These are phyloP conservation scores for Cercis canadensis DNA, from an alignment of 306 rosid species.

Conservation along the genomic window DNA sequence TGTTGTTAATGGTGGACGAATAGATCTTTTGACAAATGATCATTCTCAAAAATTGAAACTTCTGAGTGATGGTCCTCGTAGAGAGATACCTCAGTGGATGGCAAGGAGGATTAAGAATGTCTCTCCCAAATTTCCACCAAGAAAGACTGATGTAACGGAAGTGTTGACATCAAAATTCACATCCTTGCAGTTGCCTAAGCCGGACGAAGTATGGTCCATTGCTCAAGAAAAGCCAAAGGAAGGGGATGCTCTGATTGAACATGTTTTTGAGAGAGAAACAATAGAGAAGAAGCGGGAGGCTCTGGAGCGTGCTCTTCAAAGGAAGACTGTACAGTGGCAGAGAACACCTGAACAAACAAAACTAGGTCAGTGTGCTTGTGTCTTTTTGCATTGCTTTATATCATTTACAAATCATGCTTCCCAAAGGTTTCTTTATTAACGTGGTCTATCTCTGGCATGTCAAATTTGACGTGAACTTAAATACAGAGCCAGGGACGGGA, in stretches of 20 bases:
- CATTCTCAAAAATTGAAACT: slow-evolving; percentile 81
- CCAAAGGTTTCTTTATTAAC: slow-evolving; percentile 27
- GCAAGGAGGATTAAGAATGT: slow-evolving; percentile 70
- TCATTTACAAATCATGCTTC: slow-evolving; percentile 19
- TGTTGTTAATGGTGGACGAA: slow-evolving; percentile 75
- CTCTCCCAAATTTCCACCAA: slow-evolving; percentile 77
- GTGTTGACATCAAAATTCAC: slow-evolving; percentile 62
- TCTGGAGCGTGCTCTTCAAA: slow-evolving; percentile 58
- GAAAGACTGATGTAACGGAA: slow-evolving; percentile 63
- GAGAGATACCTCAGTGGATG: slow-evolving; percentile 88
- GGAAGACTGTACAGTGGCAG: slow-evolving; percentile 64
- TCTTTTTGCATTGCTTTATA: slow-evolving; percentile 33
- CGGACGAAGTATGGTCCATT: slow-evolving; percentile 77
- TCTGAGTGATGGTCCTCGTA: slow-evolving; percentile 75
- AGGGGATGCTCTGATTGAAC: slow-evolving; percentile 64
- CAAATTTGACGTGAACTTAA: slow-evolving; percentile 38
- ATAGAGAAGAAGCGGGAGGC: slow-evolving; percentile 73
- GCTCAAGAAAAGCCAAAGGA: slow-evolving; percentile 78
- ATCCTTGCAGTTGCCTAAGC: slow-evolving; percentile 73
- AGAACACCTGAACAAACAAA: slow-evolving; percentile 59
- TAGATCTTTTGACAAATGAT: too few relatives aligned
- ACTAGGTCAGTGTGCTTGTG: slow-evolving; percentile 62
- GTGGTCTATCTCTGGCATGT: too few relatives aligned
- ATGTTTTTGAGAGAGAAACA: slow-evolving; percentile 63
- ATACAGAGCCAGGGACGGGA: slow-evolving; percentile 87